Base-by-base conservation (phyloP, 306 rosid species). In the Castanopsis chinensis region DNA sequence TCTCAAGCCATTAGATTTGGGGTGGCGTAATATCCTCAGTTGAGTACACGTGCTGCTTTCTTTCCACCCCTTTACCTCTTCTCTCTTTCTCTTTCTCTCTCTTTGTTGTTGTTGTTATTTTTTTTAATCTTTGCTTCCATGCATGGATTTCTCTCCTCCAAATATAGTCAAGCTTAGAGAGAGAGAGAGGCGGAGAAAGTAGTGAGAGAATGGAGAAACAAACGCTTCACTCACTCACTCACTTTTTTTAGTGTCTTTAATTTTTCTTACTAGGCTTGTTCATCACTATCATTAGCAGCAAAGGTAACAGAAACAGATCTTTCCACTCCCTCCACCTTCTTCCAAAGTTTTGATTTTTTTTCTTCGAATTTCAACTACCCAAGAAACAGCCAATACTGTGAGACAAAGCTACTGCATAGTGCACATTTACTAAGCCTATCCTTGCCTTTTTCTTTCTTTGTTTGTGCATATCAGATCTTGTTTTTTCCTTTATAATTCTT, bases 111-210 rank as follows among this genome's bases (percentile, higher is more conserved):
- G 45, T 41, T 41, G 45, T 2, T 2, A 8, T 41, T 41, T 41
- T 6, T 2, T 84, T 80, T 84, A 45, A 82, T 61, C 90, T 88
- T 92, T 90, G 92, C 92, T 92, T 91, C 89, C 97, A 86, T 94
- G 98, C 97, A 94, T 92, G 97, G 93, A 88, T 92, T 92, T 92
- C 97, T 87, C 98, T 87, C 98, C 94, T 91, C 98, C 97, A 89
- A 87, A 82, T 72, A 78, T 83, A 86, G 87, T 82, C 89, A 84
- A 88, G 81, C 75, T 70, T 75, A 69, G 74, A 77, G 35, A 77
- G 84, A 83, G 76, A 78, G 45, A 37, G 43, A 35, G 9, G 8
- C 11, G 11, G 45, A 41, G 83, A 79, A 54, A 70, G 14, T 76
- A 25, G 76, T n/a, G 71, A 80, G 81, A 57, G 61, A 51, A 1